phyloP scores from a whole-genome alignment of 352 stramenopile genomes.

The Thalassiosira hispida region DNA sequence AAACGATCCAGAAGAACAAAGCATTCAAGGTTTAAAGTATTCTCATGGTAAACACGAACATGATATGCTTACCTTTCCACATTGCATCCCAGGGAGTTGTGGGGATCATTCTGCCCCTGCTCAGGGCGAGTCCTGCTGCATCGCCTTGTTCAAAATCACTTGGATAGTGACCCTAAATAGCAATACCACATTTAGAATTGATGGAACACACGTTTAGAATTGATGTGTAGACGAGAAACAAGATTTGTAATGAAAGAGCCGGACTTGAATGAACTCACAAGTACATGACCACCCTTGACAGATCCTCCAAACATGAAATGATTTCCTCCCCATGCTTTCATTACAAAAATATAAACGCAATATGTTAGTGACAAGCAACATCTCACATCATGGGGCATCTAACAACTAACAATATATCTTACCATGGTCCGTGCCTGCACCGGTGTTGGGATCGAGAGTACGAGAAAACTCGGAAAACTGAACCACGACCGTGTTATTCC shows the following conservation, averaged over 20 bases:
- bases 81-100: conserved; percentile 73
- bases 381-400: too few relatives aligned
- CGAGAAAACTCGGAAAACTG: conserved; percentile 48
- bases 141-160: conserved; percentile 61
- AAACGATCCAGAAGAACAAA: too few relatives aligned
- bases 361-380: too few relatives aligned
- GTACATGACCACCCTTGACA: conserved; percentile 72
- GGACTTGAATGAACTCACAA: conserved; percentile 23
- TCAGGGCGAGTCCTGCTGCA: conserved; percentile 50
- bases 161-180: conserved; percentile 81
- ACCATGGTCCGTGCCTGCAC: not conserved
- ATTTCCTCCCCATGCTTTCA: conserved; percentile 39
- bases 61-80: conserved; percentile 61
- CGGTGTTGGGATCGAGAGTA: conserved; percentile 34
- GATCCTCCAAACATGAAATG: conserved; percentile 67
- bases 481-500: conserved; percentile 37
- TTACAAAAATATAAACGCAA: not conserved
- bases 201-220: too few relatives aligned
- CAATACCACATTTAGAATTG: too few relatives aligned
- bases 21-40: too few relatives aligned
- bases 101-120: conserved; percentile 70
- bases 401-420: not conserved
- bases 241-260: too few relatives aligned
- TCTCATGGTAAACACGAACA: too few relatives aligned
- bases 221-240: too few relatives aligned